Evolutionary conservation across 768 basidiomycete genomes (phyloP).

Genomic region (Lentinula detonsa): DNA sequence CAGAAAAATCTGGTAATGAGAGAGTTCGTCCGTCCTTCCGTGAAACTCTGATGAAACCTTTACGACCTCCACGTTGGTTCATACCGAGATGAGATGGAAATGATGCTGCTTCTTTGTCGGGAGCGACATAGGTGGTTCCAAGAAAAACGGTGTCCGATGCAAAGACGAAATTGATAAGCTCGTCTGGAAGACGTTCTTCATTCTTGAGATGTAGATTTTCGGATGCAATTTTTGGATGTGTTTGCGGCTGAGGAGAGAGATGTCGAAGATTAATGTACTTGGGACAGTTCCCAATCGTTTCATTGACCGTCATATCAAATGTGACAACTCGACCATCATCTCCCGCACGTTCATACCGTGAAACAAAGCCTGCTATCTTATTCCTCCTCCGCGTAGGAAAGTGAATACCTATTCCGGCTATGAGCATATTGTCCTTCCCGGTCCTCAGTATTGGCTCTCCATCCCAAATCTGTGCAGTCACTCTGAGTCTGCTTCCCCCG

Average conservation of each 20-base stretch:
- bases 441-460: conserved; percentile 50
- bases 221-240: conserved; percentile 31
- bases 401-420: conserved; percentile 58
- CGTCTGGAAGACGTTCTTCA: conserved; percentile 40
- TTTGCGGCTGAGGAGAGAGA: conserved; percentile 34
- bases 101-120: conserved; percentile 23
- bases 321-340: conserved; percentile 17
- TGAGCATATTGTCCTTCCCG: conserved; percentile 24
- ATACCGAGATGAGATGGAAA: conserved; percentile 57
- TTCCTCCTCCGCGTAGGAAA: conserved; percentile 52
- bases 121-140: conserved; percentile 43
- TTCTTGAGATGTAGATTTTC: conserved; percentile 24
- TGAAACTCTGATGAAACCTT: conserved; percentile 53
- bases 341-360: conserved; percentile 19
- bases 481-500: conserved; percentile 27
- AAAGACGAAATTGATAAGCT: conserved; percentile 41
- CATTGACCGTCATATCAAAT: conserved; percentile 41
- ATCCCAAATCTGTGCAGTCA: conserved; percentile 35
- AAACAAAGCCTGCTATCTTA: conserved; percentile 51
- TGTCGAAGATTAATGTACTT: conserved; percentile 62
- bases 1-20: conserved; percentile 56
- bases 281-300: conserved; percentile 65
- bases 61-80: conserved; percentile 59
- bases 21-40: conserved; percentile 50
- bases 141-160: conserved; percentile 49